Base-by-base conservation (phyloP, 2,329 filamentous ascomycete species). In the Pseudomassariella vexata region DNA sequence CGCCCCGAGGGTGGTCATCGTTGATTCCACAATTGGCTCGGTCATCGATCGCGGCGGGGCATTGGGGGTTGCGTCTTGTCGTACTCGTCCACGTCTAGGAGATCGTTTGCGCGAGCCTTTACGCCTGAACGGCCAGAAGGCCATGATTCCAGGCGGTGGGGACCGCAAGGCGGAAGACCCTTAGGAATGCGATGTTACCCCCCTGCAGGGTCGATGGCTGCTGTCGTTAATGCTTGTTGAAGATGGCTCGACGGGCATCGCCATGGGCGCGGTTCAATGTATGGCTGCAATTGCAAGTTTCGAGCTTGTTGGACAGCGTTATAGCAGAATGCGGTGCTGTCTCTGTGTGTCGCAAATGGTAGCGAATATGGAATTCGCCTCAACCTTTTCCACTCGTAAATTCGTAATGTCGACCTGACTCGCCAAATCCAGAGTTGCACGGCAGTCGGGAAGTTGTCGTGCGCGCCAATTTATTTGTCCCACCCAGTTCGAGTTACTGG, bases 91-190 rank as follows among this genome's bases (percentile, higher is more conserved):
- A 57, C 76, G 57, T 43, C 62, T 63, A 38, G 64, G 61, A 41
- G 67, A 58, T 52, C 70, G 66, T 60, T 68, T 76, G 60, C 79
- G 79, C 59, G 78, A 80, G 61, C 74, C 80, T 62, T 73, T 81
- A 52, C 82, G 79, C 60, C 80, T 72, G 60, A 94, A 94, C 40
- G 81, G 85, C 87, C 86, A 94, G 59, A 89, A 66, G 55, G 81
- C 77, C 85, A 90, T 90, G 35, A 41, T 57, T 42, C 30, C 35
- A 30, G 28, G 24, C 12, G 23, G 22, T 19, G 18, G 19, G 23
- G 9, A 17, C 21, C 17, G 14, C 26, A 10, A 14, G 9, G 14
- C n/a, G 10, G 26, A 15, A 11, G n/a, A n/a, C n/a, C n/a, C n/a
- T 24, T 26, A 38, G 21, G 20, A 26, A 35, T 32, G 16, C 20